Evolutionary conservation across 345 rosid genomes (phyloP).

Genomic region (Boechera retrofracta): DNA sequence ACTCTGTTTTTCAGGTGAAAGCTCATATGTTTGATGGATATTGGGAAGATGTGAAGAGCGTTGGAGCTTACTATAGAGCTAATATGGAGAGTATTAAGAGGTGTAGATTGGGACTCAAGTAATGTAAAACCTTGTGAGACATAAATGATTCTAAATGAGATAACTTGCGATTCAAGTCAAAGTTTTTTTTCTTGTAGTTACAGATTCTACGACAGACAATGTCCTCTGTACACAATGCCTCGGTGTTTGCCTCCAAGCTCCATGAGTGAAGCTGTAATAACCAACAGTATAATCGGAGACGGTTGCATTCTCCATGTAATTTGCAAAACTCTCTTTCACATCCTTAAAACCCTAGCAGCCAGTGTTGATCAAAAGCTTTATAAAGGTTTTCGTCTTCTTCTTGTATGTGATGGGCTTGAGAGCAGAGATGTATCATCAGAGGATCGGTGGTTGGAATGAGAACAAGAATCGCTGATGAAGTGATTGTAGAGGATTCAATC

Average conservation of each 20-base stretch:
- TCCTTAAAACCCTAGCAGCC: conserved; percentile 24
- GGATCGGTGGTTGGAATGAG: conserved; percentile 82
- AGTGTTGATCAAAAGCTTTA: conserved; percentile 13
- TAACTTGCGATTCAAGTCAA: conserved; percentile 42
- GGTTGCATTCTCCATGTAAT: conserved; percentile 84
- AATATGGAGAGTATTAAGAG: conserved; percentile 74
- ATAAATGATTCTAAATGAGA: conserved; percentile 1
- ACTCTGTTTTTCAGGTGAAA: conserved; percentile 55
- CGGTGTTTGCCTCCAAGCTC: conserved; percentile 74
- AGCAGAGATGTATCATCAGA: conserved; percentile 75
- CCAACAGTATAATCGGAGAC: conserved; percentile 70
- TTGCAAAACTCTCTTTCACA: conserved; percentile 16
- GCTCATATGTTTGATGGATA: conserved; percentile 70
- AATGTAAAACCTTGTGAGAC: conserved; percentile 10
- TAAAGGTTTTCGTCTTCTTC: conserved; percentile 8
- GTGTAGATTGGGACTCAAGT: conserved; percentile 49
- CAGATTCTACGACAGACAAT: conserved; percentile 68
- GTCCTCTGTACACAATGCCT: conserved; percentile 70
- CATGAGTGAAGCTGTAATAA: conserved; percentile 59
- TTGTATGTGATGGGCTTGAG: conserved; percentile 33
- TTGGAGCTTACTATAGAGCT: conserved; percentile 71
- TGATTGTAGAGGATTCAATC: conserved; percentile 68
- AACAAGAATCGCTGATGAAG: conserved; percentile 67
- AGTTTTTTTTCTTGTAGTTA: conserved; percentile 18
- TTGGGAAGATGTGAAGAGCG: conserved; percentile 80